phyloP scores from a whole-genome alignment of 1,139 yeast species.

The Geotrichum cucujoidarum region DNA sequence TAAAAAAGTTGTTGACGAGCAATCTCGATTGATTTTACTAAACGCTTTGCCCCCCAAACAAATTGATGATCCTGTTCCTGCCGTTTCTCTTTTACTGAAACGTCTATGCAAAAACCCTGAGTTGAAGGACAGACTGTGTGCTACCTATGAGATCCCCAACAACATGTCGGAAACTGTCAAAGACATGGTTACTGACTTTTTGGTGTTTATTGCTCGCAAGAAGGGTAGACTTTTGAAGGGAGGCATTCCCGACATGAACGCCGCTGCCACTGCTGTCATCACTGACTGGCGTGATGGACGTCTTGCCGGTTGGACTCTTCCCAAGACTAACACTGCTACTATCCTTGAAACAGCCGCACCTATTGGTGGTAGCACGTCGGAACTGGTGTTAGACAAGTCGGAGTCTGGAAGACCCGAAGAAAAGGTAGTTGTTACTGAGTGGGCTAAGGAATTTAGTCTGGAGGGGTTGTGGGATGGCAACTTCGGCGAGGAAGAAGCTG shows the following conservation, averaged over 20 bases:
- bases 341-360: conserved; percentile 29
- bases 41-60: conserved; percentile 89
- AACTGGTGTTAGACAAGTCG: conserved; percentile 22
- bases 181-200: conserved; percentile 57
- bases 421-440: conserved; percentile 75
- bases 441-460: conserved; percentile 93
- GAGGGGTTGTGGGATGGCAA: conserved; percentile 55
- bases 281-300: conserved; percentile 98
- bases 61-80: conserved; percentile 77
- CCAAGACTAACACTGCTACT: conserved; percentile 43
- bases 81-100: conserved; percentile 70
- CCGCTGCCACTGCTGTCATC: conserved; percentile 79
- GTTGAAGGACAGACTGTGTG: conserved; percentile 71
- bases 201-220: conserved; percentile 88
- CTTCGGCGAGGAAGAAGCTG: conserved; percentile 22
- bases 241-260: conserved; percentile 82
- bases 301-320: conserved; percentile 84
- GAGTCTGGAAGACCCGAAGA: conserved; percentile 43
- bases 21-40: conserved; percentile 80
- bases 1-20: conserved; percentile 57
- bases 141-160: conserved; percentile 76
- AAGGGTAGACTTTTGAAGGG: conserved; percentile 91
- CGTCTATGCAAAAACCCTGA: conserved; percentile 54
- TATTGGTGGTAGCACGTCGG: conserved; percentile 36
- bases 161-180: conserved; percentile 48